These are phyloP conservation scores for Suillus americanus DNA, from an alignment of 768 basidiomycete species.

Conservation along the genomic window DNA sequence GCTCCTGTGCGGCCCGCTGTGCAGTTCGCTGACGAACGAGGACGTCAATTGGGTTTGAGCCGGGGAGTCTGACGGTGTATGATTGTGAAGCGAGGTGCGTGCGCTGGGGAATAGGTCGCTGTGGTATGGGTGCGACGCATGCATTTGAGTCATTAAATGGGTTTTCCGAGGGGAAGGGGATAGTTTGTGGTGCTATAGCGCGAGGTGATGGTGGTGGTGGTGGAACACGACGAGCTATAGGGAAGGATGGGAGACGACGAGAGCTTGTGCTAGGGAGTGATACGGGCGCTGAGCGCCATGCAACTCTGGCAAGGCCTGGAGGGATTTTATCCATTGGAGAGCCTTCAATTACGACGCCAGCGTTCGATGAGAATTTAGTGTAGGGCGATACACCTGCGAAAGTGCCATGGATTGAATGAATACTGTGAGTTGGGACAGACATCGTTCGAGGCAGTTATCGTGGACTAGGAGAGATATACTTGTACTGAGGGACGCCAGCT, in stretches of 20 bases:
- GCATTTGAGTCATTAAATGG: conserved; percentile 28
- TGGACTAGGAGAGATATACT: conserved; percentile 9
- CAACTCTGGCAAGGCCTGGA: conserved; percentile 22
- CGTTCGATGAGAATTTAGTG: conserved; percentile 22
- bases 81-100: conserved; percentile 30
- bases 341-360: conserved; percentile 25
- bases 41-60: conserved; percentile 20
- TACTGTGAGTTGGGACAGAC: conserved; percentile 26
- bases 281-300: conserved; percentile 25
- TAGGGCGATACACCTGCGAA: conserved; percentile 29
- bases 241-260: conserved; percentile 19
- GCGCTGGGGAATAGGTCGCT: conserved; percentile 20
- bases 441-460: conserved; percentile 18
- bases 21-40: conserved; percentile 32
- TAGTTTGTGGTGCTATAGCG: conserved; percentile 15
- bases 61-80: conserved; percentile 25
- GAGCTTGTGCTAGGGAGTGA: conserved; percentile 12
- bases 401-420: conserved; percentile 33
- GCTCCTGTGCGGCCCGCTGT: conserved; percentile 33
- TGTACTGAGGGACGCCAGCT: background rate
- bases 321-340: conserved; percentile 17
- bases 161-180: conserved; percentile 23
- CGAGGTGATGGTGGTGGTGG: conserved; percentile 14
- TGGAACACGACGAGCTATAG: conserved; percentile 14
- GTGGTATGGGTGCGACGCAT: conserved; percentile 11